Conservation (phyloP, 805 yeast species). For the Saccharomyces eubayanus region DNA sequence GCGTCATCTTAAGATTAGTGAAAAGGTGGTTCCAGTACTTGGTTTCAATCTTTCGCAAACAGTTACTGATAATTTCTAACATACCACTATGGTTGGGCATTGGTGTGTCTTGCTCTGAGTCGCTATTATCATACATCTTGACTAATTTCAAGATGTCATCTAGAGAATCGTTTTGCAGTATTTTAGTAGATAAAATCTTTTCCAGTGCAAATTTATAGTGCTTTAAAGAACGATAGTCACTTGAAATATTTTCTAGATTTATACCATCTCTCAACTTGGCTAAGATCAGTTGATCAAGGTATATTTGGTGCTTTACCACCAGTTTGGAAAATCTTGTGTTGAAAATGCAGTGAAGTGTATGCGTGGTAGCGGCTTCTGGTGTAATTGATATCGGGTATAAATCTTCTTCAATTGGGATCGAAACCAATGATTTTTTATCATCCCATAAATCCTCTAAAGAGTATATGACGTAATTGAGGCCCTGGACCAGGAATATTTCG, state of each 20-base stretch:
- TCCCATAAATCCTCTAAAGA: conserved; percentile 22
- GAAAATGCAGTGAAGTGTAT: conserved; percentile 22
- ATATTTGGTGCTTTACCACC: conserved; percentile 22
- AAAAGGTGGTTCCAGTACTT: conserved; percentile 28
- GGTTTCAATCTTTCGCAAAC: conserved; percentile 29
- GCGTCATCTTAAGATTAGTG: conserved; percentile 21
- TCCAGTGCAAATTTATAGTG: conserved; percentile 31
- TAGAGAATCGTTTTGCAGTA: conserved; percentile 19
- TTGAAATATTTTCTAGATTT: conserved; percentile 15
- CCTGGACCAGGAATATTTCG: conserved; percentile 17
- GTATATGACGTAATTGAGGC: conserved; percentile 10
- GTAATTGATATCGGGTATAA: conserved; percentile 24
- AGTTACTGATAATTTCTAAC: conserved; percentile 29
- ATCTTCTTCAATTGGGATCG: conserved; percentile 20
- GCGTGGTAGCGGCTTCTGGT: conserved; percentile 24
- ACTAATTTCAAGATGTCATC: conserved; percentile 19
- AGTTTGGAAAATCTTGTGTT: conserved; percentile 13
- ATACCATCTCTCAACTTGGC: conserved; percentile 11
- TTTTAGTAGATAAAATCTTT: conserved; percentile 24
- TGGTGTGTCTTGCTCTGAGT: not conserved
- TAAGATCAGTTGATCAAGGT: conserved; percentile 24
- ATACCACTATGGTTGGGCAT: conserved; percentile 10
- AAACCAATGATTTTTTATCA: conserved; percentile 7
- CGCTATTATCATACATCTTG: conserved; percentile 13
- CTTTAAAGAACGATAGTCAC: conserved; percentile 16